Conservation (phyloP, 768 basidiomycete genomes). For the Boletus barrowsii region DNA sequence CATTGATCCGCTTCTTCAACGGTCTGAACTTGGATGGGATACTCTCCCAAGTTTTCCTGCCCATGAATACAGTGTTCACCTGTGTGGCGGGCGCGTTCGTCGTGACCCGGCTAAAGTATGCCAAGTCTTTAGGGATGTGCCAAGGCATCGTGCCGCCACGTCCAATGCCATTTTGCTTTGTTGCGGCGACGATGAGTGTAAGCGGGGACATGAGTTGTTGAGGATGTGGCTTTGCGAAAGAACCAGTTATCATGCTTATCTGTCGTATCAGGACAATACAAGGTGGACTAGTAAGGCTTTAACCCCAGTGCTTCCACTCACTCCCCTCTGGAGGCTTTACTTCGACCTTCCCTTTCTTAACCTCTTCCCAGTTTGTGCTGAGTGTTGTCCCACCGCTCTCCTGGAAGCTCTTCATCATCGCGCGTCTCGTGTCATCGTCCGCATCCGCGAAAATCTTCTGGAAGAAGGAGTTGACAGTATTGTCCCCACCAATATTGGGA, state of each 20-base stretch:
- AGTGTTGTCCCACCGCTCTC: constrained; percentile 95
- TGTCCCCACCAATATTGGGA: constrained; percentile 88
- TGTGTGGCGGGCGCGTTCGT: constrained; percentile 50
- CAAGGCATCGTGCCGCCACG: constrained; percentile 75
- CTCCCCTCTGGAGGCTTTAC: constrained; percentile 83
- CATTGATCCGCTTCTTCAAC: constrained; percentile 68
- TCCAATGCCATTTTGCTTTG: constrained; percentile 85
- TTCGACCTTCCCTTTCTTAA: constrained; percentile 63
- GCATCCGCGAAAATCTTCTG: constrained; percentile 88
- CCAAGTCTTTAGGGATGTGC: constrained; percentile 85
- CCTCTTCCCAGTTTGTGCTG: constrained; percentile 95
- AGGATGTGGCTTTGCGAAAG: no score
- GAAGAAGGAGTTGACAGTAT: constrained; percentile 84
- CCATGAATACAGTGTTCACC: constrained; percentile 87
- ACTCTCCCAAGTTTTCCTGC: constrained; percentile 96
- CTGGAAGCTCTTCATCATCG: constrained; percentile 97
- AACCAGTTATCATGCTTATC: no score
- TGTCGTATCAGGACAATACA: not conserved
- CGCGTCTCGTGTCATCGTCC: constrained; percentile 86
- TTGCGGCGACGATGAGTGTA: constrained; percentile 94
- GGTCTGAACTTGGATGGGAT: constrained; percentile 86
- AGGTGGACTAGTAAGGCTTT: not conserved
- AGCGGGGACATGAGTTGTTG: constrained; percentile 45
- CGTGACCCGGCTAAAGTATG: constrained; percentile 86
- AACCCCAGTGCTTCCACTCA: constrained; percentile 81